Evolutionary conservation across 805 yeast genomes (phyloP), one percentile per base, ranked within the genome.

Genomic region (Monosporozyma siamensis): DNA sequence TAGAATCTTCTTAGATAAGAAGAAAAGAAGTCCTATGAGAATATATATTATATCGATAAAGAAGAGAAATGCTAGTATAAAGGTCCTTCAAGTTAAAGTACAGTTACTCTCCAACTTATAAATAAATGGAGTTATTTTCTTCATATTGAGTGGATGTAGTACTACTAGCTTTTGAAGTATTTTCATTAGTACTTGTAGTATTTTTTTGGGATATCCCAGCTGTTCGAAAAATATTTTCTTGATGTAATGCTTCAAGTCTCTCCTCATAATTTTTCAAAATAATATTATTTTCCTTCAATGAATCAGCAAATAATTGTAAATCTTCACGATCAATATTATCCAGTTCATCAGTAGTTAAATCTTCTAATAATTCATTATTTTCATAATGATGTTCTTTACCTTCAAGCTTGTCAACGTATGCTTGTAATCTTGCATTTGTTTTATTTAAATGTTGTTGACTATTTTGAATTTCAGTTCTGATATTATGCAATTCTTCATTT

Each of bases 241-340:
- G 54, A 25, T 68, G 65, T 15, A 80, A 53, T 0, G 69, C 67
- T 3, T 59, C 63, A 3, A 78, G 53, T 44, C 82, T 61, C 30
- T 66, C 64, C 9, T 55, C 45, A 53, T 79, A 80, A 52, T 74
- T 78, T 2, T 56, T 50, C 18, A 80, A 62, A n/a, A 80, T 82
- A 3, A 56, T 54, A 10, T 65, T 59, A 55, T 82, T 82, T 48
- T 81, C 89, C 7, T 54, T 51, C 14, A 79, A 67, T 8, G 80
- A 69, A n/a, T 75, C 81, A 5, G 51, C 55, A 58, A 73, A 81
- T 12, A 82, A 53, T 12, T 62, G 56, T n/a, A 65, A 53, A 52
- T 80, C 86, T 10, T 66, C 66, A 4, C 61, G 64, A n/a, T 23
- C 64, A 23, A 62, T 58, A 9, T 59, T 53, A 18, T 54, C 55